Conservation (phyloP, 495 filamentous ascomycete species). For the Lindgomyces ingoldianus region DNA sequence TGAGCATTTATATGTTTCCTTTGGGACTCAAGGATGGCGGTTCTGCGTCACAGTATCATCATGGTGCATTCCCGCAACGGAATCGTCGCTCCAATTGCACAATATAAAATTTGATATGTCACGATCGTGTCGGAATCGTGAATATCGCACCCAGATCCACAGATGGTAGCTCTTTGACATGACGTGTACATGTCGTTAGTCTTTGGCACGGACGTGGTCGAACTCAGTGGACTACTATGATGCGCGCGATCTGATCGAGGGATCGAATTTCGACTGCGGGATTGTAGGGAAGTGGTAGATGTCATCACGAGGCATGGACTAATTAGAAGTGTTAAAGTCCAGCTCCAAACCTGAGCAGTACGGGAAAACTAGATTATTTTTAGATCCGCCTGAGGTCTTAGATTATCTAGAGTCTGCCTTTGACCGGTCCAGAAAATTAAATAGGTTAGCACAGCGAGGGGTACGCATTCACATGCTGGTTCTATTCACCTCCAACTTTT, state of each 20-base stretch:
- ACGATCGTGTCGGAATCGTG: not conserved
- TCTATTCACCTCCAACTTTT: too few relatives aligned
- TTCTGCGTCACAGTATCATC: not conserved
- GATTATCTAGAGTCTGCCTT: too few relatives aligned
- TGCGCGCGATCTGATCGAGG: too few relatives aligned
- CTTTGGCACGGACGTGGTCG: not conserved
- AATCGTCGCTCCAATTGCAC: not conserved
- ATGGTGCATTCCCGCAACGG: not conserved
- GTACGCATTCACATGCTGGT: too few relatives aligned
- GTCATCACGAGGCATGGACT: not conserved
- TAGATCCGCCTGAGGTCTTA: too few relatives aligned
- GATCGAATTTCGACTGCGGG: too few relatives aligned
- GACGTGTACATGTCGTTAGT: not conserved
- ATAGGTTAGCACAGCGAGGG: too few relatives aligned
- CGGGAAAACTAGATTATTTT: too few relatives aligned
- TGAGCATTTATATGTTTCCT: not conserved
- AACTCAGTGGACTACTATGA: not conserved
- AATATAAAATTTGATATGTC: not conserved
- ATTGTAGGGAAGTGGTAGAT: not conserved
- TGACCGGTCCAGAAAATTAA: too few relatives aligned
- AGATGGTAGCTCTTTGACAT: not conserved
- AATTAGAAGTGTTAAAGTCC: too few relatives aligned
- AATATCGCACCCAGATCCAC: not conserved
- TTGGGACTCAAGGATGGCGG: not conserved
- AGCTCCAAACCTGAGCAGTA: too few relatives aligned